Conservation (phyloP, 768 basidiomycete genomes). For the Dendrothele bispora region DNA sequence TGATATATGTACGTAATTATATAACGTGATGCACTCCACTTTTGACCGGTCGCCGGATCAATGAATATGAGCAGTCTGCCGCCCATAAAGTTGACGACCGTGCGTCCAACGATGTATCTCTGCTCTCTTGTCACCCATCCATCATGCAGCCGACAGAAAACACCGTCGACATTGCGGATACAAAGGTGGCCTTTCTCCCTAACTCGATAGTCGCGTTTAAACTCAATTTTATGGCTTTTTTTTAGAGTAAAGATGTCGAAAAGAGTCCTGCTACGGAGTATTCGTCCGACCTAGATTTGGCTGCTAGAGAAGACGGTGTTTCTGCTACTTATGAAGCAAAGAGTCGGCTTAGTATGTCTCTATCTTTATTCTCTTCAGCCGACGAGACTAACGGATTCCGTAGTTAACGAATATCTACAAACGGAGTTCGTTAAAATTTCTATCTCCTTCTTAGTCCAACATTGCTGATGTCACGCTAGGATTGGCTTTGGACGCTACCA, state of each 20-base stretch:
- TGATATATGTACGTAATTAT: too few relatives aligned
- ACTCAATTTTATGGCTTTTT: too few relatives aligned
- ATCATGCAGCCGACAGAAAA: too few relatives aligned
- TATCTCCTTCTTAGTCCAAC: neutral
- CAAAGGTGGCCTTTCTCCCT: too few relatives aligned
- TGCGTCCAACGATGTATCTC: too few relatives aligned
- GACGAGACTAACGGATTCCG: neutral
- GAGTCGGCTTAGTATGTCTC: slow-evolving; percentile 27
- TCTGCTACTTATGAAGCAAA: slow-evolving; percentile 32
- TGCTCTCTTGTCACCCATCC: too few relatives aligned
- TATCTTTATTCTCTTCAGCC: neutral
- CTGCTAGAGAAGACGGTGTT: slow-evolving; percentile 22
- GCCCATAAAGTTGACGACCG: too few relatives aligned
- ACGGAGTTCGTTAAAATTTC: slow-evolving; percentile 39
- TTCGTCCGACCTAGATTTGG: neutral
- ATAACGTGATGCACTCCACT: too few relatives aligned
- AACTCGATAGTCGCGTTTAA: too few relatives aligned
- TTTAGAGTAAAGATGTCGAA: slow-evolving; percentile 2
- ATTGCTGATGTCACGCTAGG: slow-evolving; percentile 19
- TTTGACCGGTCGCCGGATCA: too few relatives aligned
- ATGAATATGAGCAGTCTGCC: too few relatives aligned
- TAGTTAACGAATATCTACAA: slow-evolving; percentile 48
- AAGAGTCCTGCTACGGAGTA: neutral
- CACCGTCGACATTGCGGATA: too few relatives aligned
- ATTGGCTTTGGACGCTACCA: slow-evolving; percentile 54